These are phyloP conservation scores for Taphrina sp. DNA, from an alignment of 1,139 yeast genomes.

Conservation along the genomic window DNA sequence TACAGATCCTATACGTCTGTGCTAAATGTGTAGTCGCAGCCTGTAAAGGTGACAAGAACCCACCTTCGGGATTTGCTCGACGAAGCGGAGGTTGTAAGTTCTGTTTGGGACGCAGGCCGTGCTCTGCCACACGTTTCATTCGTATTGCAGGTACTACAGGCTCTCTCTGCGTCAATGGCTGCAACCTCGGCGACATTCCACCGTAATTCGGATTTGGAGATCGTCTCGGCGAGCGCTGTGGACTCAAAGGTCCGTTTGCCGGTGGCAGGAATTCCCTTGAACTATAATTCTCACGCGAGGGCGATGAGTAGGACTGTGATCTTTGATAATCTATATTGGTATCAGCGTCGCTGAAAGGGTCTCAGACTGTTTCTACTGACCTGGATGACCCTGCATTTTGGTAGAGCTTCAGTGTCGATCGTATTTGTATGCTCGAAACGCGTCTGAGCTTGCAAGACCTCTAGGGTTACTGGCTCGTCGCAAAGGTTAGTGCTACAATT, in stretches of 20 bases:
- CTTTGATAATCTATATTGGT: neutral
- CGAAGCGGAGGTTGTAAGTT: slow-evolving; percentile 34
- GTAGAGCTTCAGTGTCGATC: too few relatives aligned
- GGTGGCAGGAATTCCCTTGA: slow-evolving; percentile 5
- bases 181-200: slow-evolving; percentile 23
- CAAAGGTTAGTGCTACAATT: too few relatives aligned
- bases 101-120: slow-evolving; percentile 21
- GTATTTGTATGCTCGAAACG: too few relatives aligned
- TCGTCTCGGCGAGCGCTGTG: slow-evolving; percentile 14
- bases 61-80: slow-evolving; percentile 40
- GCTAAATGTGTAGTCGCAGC: slow-evolving; percentile 78
- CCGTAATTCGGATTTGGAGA: slow-evolving; percentile 19
- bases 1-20: slow-evolving; percentile 80
- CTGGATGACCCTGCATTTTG: slow-evolving; percentile 8
- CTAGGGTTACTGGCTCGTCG: too few relatives aligned
- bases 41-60: slow-evolving; percentile 55
- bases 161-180: slow-evolving; percentile 28
- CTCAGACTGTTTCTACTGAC: too few relatives aligned
- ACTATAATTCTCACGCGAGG: neutral
- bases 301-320: neutral
- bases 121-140: slow-evolving; percentile 24
- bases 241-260: slow-evolving; percentile 5
- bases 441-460: too few relatives aligned
- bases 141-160: slow-evolving; percentile 13
- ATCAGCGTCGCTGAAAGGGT: too few relatives aligned